Conservation (phyloP, 2,329 filamentous ascomycete genomes). For the Monosporascus sp. region DNA sequence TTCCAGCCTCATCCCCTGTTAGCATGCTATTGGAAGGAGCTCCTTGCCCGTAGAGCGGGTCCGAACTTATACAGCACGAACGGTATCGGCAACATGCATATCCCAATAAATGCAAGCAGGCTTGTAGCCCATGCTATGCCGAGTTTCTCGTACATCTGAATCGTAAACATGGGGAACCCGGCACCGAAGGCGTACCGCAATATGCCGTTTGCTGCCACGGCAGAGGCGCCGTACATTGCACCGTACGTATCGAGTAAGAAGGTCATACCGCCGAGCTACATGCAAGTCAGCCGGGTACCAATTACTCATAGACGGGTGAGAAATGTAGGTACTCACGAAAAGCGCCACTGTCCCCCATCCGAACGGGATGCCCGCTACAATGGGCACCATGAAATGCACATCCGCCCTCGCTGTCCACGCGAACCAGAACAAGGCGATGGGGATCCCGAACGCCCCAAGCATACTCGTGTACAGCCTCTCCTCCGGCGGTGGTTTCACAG, state of each 20-base stretch:
- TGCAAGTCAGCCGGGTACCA: not conserved
- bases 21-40: constrained; percentile 21
- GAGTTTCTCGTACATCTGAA: constrained; percentile 46
- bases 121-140: constrained; percentile 65
- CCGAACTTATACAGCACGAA: constrained; percentile 39
- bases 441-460: constrained; percentile 49
- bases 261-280: constrained; percentile 35
- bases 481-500: constrained; percentile 40
- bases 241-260: constrained; percentile 7
- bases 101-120: constrained; percentile 28
- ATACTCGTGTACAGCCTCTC: constrained; percentile 53
- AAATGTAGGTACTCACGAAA: constrained; percentile 37
- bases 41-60: constrained; percentile 26
- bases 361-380: constrained; percentile 47
- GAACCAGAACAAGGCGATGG: constrained; percentile 53
- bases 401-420: constrained; percentile 46
- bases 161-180: constrained; percentile 55
- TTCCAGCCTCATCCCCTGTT: no score
- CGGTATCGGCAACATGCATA: constrained; percentile 36
- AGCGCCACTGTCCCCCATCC: constrained; percentile 55
- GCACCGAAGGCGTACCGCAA: constrained; percentile 53
- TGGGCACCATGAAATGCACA: constrained; percentile 45
- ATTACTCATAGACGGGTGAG: not conserved
- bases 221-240: constrained; percentile 65
- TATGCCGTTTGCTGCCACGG: constrained; percentile 62